These are phyloP conservation scores for Acmispon strigosus DNA, from an alignment of 306 rosid species.

Conservation along the genomic window DNA sequence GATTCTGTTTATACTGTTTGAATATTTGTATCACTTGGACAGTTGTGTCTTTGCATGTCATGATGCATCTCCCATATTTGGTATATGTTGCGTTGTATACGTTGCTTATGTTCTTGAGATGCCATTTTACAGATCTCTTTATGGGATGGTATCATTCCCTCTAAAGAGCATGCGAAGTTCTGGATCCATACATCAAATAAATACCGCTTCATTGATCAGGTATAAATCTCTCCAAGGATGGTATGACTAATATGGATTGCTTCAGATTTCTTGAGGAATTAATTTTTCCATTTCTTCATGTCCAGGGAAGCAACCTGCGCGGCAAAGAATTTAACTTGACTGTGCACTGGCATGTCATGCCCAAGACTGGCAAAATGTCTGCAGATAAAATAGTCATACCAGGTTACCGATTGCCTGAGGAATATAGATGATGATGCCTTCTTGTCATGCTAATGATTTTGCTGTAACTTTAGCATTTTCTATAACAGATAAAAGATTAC, in stretches of 20 bases:
- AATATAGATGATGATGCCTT: constrained; percentile 72
- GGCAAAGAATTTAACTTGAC: constrained; percentile 87
- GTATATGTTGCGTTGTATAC: background rate
- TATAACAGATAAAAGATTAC: constrained; percentile 4
- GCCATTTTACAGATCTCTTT: constrained; percentile 63
- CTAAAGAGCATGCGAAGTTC: constrained; percentile 76
- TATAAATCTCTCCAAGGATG: constrained; percentile 10
- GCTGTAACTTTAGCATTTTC: constrained; percentile 34
- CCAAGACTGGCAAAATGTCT: constrained; percentile 91
- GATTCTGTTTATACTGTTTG: background rate
- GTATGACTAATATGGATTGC: background rate
- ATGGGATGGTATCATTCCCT: constrained; percentile 92
- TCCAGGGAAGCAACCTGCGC: constrained; percentile 79
- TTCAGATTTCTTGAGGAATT: constrained; percentile 3
- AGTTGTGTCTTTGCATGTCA: background rate
- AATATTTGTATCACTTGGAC: background rate
- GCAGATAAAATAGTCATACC: constrained; percentile 70
- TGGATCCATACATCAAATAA: constrained; percentile 80
- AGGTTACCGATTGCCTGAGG: constrained; percentile 67
- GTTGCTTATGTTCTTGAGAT: constrained; percentile 4
- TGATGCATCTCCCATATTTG: background rate
- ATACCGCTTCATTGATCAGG: constrained; percentile 86
- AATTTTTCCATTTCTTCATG: background rate
- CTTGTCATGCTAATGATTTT: constrained; percentile 26
- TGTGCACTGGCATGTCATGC: constrained; percentile 99